These are phyloP conservation scores for Nitzschia sp. DNA, from an alignment of 108 stramenopile genomes.

Conservation along the genomic window DNA sequence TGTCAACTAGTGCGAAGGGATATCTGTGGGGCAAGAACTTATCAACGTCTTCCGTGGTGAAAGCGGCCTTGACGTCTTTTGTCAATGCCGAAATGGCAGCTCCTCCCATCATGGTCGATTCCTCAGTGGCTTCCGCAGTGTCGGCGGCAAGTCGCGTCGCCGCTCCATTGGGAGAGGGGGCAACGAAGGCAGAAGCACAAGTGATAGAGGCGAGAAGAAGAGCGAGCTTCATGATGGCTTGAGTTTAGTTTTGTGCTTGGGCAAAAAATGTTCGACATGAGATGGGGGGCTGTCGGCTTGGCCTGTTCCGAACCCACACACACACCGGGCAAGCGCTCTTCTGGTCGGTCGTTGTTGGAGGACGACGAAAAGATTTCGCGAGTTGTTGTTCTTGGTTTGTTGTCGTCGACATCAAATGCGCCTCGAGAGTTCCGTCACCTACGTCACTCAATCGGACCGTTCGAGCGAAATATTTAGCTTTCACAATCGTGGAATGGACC, in stretches of 20 bases:
- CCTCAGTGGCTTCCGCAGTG: conserved; percentile 12
- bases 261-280: too few relatives aligned
- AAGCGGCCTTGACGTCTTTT: conserved; percentile 62
- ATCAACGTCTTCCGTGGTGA: conserved; percentile 89
- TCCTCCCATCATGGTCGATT: conserved; percentile 35
- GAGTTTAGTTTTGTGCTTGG: neutral
- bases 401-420: neutral
- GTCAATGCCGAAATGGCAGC: conserved; percentile 75
- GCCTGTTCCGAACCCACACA: too few relatives aligned
- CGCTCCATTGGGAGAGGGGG: conserved; percentile 16
- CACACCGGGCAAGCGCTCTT: too few relatives aligned
- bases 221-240: conserved; percentile 57
- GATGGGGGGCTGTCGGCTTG: too few relatives aligned
- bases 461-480: conserved; percentile 1
- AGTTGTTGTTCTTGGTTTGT: too few relatives aligned
- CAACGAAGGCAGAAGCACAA: conserved; percentile 52
- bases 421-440: neutral
- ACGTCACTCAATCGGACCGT: conserved; percentile 3
- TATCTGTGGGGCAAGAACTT: conserved; percentile 93
- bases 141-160: conserved; percentile 8
- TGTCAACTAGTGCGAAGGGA: conserved; percentile 89
- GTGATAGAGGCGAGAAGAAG: conserved; percentile 41
- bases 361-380: neutral
- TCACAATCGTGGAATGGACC: neutral
- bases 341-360: too few relatives aligned